Evolutionary conservation across 2,329 filamentous ascomycete species (phyloP), one percentile per base, ranked within the genome.

Genomic region (Colletotrichum karsti): DNA sequence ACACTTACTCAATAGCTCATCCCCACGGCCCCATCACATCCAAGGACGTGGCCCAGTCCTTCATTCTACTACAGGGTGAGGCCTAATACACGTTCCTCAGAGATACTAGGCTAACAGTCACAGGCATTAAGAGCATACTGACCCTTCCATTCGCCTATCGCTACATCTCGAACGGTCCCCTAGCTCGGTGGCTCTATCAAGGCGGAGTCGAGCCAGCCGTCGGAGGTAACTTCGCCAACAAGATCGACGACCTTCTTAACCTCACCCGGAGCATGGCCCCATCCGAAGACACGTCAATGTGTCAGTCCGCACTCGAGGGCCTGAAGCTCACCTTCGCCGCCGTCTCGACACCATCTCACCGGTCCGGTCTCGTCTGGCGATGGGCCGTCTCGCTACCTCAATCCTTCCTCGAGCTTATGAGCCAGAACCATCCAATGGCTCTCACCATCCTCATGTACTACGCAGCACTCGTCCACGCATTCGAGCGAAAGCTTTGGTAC

Each of bases 391-490:
- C 69, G 2, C 51, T 72, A 7, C 69, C 71, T 10, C 55, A 61
- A 15, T 35, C 63, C 2, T 72, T 72, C 33, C 58, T 72, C 24
- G 70, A 72, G 54, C 39, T 72, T 41, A 58, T 72, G 30, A 57
- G 35, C 54, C 55, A 63, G 33, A 62, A 65, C 8, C 62, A 71
- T 26, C 69, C 60, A 0, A 69, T 72, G 61, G 70, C 71, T 7
- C 69, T 72, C 15, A 61, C 71, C 41, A 70, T 72, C 2, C 44
- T 72, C 28, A 71, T 70, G 64, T 70, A 72, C 53, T 72, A 69
- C 51, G 70, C 71, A 13, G 71, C 71, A 22, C 37, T 72, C 28
- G 64, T 64, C 2, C 48, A 65, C 5, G 54, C 70, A 1, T 53
- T 58, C 18, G 65, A 67, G n/a, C 53, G 54, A 4, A 64, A 67